Base-by-base conservation (phyloP, 1,284 basidiomycete species). In the Melampsora larici-populina region DNA sequence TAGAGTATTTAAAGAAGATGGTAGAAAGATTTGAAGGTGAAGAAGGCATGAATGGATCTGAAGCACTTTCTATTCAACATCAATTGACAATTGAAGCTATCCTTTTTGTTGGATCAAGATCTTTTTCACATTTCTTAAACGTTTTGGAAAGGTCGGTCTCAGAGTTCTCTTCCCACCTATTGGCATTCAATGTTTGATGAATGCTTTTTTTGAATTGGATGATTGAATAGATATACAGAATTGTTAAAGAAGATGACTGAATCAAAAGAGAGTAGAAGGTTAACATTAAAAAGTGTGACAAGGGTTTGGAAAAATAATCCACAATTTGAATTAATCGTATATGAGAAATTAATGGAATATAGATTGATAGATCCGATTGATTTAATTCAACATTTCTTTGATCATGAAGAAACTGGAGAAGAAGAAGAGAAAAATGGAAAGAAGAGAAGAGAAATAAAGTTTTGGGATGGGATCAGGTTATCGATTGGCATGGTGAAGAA, bases 331-430 rank as follows among this genome's bases (percentile, higher is more conserved):
- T 87, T 88, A 26, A 93, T 99, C 81, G 94, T 97, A 6, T 90
- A 96, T 79, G 97, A 98, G 87, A 99, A 99, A 86, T 86, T 98
- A 79, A 91, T 99, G 88, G 96, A 99, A 84, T 99, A 99, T 85
- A 92, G 97, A 82, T 92, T 99, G 78, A 91, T 99, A 40, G 94
- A 98, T 82, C 93, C 95, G 0, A 89, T 90, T 18, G 95, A 99
- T 82, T 91, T 98, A 21, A 90, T 97, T 71, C 86, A 86, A 4
- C 97, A 93, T 90, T 88, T 91, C 21, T 98, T 99, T 83, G 83
- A 85, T 65, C 79, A 87, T 86, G 60, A 81, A 69, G 77, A 81
- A 62, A 79, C 76, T 4, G 81, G 81, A n/a, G 81, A 82, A 67
- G 80, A 85, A 78, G 88, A n/a, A n/a, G n/a, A 81, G 26, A 82